A percentile compares a stretch with the other conserved stretches of the same genome.
Conservation (phyloP, 257 asterid species). For the Striga asiatica region DNA sequence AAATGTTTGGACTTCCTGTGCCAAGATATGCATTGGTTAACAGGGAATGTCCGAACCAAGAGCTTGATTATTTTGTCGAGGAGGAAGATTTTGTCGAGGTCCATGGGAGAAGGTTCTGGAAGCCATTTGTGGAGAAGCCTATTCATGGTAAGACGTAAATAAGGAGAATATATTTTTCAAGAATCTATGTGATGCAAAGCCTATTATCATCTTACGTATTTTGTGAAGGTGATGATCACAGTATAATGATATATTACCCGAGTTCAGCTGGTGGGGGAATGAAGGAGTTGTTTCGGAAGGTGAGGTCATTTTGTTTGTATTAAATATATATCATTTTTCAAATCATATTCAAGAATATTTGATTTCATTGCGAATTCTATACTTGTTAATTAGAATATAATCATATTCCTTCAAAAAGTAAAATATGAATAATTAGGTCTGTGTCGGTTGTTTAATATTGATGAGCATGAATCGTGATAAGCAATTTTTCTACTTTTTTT, state of each 20-base stretch:
- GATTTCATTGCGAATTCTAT: not conserved
- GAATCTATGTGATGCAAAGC: constrained; percentile 14
- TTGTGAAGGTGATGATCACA: constrained; percentile 86
- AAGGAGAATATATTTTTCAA: not conserved
- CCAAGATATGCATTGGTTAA: constrained; percentile 89
- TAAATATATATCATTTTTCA: not conserved
- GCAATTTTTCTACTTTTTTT: too few relatives aligned
- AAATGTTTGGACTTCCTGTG: constrained; percentile 76
- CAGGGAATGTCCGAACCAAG: constrained; percentile 71
- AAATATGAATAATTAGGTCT: not conserved
- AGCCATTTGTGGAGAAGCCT: constrained; percentile 98
- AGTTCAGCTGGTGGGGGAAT: constrained; percentile 99
- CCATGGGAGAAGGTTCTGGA: constrained; percentile 76
- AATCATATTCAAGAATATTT: not conserved
- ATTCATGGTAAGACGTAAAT: constrained; percentile 47
- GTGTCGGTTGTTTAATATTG: not conserved
- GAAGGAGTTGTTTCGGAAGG: constrained; percentile 97
- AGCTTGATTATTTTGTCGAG: constrained; percentile 77
- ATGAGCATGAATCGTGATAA: not conserved
- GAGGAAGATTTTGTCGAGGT: constrained; percentile 96
- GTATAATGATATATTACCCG: constrained; percentile 95
- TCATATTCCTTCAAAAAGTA: not conserved
- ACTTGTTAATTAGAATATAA: not conserved
- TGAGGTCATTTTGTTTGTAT: constrained; percentile 16
- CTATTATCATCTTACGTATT: constrained; percentile 18